A percentile compares a stretch with the other conserved stretches of the same genome.
These are phyloP conservation scores for Stromatinia cepivora DNA, from an alignment of 2,329 filamentous ascomycete genomes.

Conservation along the genomic window DNA sequence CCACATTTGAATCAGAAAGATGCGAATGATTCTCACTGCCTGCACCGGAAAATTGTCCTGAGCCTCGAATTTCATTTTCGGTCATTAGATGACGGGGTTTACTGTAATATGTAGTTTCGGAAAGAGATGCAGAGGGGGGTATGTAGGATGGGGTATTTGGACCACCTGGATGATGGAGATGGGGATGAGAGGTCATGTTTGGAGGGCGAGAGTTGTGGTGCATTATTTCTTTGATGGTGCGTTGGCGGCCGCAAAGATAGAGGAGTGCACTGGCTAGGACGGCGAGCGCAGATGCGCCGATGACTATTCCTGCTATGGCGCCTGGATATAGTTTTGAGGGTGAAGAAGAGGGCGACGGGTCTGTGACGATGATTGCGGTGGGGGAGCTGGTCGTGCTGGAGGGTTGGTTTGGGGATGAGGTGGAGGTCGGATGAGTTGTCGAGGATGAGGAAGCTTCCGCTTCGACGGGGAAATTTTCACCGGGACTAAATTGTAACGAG, in stretches of 20 bases:
- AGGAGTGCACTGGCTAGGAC: conserved; percentile 29
- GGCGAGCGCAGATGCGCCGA: conserved; percentile 32
- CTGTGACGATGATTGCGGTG: neutral
- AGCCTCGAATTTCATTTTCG: neutral
- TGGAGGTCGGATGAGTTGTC: conserved; percentile 21
- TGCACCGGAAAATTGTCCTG: neutral
- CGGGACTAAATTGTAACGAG: conserved; percentile 31
- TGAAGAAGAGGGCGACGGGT: neutral
- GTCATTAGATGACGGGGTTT: conserved; percentile 10
- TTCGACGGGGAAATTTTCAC: conserved; percentile 33
- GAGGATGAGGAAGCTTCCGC: conserved; percentile 26
- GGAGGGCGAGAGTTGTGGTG: conserved; percentile 23
- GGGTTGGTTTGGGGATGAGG: conserved; percentile 21
- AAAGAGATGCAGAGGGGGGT: neutral
- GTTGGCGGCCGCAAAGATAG: conserved; percentile 36
- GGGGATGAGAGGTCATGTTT: neutral
- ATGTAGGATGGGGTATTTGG: conserved; percentile 1
- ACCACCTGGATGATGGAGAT: neutral
- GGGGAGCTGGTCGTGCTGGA: conserved; percentile 12
- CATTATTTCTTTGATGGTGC: conserved; percentile 31
- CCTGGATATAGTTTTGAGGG: conserved; percentile 26
- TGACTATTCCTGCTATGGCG: conserved; percentile 34
- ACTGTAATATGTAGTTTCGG: conserved; percentile 5
- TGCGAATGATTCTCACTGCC: neutral
- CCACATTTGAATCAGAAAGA: neutral